These are phyloP conservation scores for Nicotiana attenuata DNA, from an alignment of 257 asterid genomes.

Conservation along the genomic window DNA sequence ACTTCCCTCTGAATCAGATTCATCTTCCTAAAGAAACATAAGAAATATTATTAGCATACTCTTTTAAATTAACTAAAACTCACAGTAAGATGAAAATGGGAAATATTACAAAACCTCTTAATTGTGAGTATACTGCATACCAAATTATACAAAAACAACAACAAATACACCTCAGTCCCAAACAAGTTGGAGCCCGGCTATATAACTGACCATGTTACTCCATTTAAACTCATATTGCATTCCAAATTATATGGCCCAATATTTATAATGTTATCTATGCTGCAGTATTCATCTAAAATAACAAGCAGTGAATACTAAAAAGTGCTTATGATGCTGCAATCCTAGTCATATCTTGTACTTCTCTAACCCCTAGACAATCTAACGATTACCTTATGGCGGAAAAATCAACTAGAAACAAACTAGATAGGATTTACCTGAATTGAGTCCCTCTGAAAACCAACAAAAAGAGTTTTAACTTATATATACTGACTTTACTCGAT, in stretches of 20 bases:
- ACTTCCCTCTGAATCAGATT: slow-evolving; percentile 37
- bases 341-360: not conserved
- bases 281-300: not conserved
- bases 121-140: not conserved
- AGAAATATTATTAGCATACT: not conserved
- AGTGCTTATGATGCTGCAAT: not conserved
- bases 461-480: not conserved
- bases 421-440: not conserved
- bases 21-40: slow-evolving; percentile 41
- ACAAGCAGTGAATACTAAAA: not conserved
- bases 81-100: no score
- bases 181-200: no score
- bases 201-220: no score
- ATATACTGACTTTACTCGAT: no score
- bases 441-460: not conserved
- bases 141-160: not conserved
- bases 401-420: not conserved
- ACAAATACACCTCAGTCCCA: no score
- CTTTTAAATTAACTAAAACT: not conserved
- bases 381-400: not conserved
- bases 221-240: no score
- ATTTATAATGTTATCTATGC: not conserved
- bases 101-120: not conserved
- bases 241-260: not conserved
- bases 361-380: not conserved